Evolutionary conservation across 257 asterid genomes (phyloP).

Genomic region (Sherardia arvensis): DNA sequence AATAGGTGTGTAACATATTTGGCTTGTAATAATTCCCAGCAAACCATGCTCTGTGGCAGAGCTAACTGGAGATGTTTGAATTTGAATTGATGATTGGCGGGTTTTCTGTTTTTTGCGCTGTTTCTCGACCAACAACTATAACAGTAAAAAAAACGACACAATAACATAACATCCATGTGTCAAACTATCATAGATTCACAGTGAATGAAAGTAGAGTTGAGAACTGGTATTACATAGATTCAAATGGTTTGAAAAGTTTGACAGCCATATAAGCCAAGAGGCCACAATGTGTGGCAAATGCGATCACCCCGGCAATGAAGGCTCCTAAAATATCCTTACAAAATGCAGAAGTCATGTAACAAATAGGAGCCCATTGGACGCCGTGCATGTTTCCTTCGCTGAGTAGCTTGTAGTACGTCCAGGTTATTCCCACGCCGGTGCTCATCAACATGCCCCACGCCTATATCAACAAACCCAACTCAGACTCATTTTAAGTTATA

Average conservation of each 20-base stretch:
- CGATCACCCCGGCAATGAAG: conserved; percentile 16
- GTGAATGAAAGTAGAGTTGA: no score
- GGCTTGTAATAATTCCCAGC: conserved; percentile 13
- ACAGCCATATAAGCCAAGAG: no score
- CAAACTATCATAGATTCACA: no score
- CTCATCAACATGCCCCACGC: conserved; percentile 11
- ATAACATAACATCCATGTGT: no score
- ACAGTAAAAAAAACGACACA: neutral
- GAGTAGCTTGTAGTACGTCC: conserved; percentile 22
- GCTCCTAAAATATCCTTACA: conserved; percentile 21
- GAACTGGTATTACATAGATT: neutral
- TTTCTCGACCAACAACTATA: neutral
- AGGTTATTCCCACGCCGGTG: conserved; percentile 22
- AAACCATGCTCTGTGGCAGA: conserved; percentile 3
- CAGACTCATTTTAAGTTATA: no score
- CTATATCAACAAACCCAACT: conserved; percentile 2
- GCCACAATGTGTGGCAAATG: conserved; percentile 14
- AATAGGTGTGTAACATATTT: conserved; percentile 2
- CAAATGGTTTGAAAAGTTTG: neutral
- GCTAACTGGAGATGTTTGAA: neutral
- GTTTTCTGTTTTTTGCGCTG: neutral
- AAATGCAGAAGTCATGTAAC: conserved; percentile 16
- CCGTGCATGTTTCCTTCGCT: conserved; percentile 13
- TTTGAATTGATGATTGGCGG: neutral
- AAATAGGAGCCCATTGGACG: conserved; percentile 21